A percentile compares a stretch with the other conserved stretches of the same genome.
Evolutionary conservation across 352 stramenopile species (phyloP).

Genomic region (Phytophthora constricta): DNA sequence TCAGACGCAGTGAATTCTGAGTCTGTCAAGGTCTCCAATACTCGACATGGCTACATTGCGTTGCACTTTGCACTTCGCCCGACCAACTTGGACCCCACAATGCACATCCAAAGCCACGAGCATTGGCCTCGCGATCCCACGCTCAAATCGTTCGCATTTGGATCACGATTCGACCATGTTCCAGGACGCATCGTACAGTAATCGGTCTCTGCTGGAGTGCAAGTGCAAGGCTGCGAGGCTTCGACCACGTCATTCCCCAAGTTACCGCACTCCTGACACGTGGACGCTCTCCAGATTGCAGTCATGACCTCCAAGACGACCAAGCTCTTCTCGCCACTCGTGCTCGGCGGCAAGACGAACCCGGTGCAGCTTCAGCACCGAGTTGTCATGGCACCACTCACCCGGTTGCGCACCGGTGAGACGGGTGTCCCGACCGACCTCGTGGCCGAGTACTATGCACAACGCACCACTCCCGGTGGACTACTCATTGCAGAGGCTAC

Average conservation of each 20-base stretch:
- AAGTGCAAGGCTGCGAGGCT: neutral
- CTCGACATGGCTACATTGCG: neutral
- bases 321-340: slow-evolving; percentile 54
- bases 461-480: slow-evolving; percentile 60
- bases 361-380: slow-evolving; percentile 55
- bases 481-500: slow-evolving; percentile 72
- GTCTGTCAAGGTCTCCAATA: neutral
- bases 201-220: too few species aligned
- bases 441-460: slow-evolving; percentile 65
- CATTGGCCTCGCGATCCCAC: too few species aligned
- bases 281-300: neutral
- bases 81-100: too few species aligned
- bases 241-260: slow-evolving; percentile 1
- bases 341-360: slow-evolving; percentile 45
- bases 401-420: slow-evolving; percentile 43
- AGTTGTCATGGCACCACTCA: slow-evolving; percentile 75
- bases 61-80: too few species aligned
- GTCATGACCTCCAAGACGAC: slow-evolving; percentile 33
- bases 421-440: slow-evolving; percentile 45
- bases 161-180: too few species aligned
- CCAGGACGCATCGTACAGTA: too few species aligned
- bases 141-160: too few species aligned
- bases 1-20: neutral
- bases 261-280: neutral
- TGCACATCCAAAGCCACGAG: too few species aligned